phyloP scores from a whole-genome alignment of 2,329 filamentous ascomycete genomes.

The Microcyclospora pomicola region DNA sequence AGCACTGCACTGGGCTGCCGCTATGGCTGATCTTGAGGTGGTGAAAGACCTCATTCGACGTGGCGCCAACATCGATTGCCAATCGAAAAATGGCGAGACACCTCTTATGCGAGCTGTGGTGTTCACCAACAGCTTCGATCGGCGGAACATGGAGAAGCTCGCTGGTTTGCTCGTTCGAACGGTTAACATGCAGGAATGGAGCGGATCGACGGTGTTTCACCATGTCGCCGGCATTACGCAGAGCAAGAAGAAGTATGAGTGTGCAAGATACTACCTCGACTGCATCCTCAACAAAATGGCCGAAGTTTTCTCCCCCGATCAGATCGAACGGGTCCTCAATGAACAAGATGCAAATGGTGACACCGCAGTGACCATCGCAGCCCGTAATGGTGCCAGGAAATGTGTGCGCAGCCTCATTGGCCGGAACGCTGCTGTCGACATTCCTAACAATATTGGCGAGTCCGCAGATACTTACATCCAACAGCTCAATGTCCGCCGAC shows the following conservation, averaged over 20 bases:
- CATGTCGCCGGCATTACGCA: slow-evolving; percentile 83
- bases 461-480: slow-evolving; percentile 76
- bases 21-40: slow-evolving; percentile 91
- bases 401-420: slow-evolving; percentile 52
- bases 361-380: slow-evolving; percentile 76
- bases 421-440: slow-evolving; percentile 69
- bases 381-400: slow-evolving; percentile 75
- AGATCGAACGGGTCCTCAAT: slow-evolving; percentile 67
- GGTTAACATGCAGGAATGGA: slow-evolving; percentile 62
- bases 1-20: slow-evolving; percentile 89
- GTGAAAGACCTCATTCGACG: slow-evolving; percentile 76
- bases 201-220: slow-evolving; percentile 76
- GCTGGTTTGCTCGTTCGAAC: slow-evolving; percentile 74
- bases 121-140: slow-evolving; percentile 95
- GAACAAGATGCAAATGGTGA: slow-evolving; percentile 76
- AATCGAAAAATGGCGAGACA: slow-evolving; percentile 57
- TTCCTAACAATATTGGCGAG: slow-evolving; percentile 68
- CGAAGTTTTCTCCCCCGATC: slow-evolving; percentile 59
- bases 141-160: slow-evolving; percentile 74
- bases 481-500: slow-evolving; percentile 52
- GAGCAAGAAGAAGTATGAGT: slow-evolving; percentile 73
- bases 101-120: slow-evolving; percentile 88
- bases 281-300: slow-evolving; percentile 76
- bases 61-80: slow-evolving; percentile 57
- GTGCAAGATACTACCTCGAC: slow-evolving; percentile 86